Conservation (phyloP, 176 grass and related monocot species). For the Rhynchospora breviuscula region DNA sequence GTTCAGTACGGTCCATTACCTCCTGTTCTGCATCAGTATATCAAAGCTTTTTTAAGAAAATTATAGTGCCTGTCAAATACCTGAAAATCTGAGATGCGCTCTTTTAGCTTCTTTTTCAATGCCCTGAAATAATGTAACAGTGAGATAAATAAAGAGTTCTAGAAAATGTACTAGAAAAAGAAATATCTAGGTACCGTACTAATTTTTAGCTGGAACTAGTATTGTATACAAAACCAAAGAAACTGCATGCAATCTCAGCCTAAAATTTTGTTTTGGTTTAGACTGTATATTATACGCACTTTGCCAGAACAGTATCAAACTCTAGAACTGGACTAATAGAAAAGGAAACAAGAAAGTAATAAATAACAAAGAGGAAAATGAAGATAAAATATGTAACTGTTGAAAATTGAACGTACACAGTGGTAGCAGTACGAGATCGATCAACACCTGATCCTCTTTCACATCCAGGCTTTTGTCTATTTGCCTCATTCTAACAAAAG, state of each 20-base stretch:
- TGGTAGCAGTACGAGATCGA: slow-evolving; percentile 46
- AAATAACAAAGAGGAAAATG: slow-evolving; percentile 5
- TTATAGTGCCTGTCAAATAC: slow-evolving; percentile 23
- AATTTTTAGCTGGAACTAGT: neutral
- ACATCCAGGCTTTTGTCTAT: slow-evolving; percentile 61
- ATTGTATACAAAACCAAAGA: neutral
- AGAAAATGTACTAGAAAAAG: neutral
- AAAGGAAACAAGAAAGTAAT: slow-evolving; percentile 13
- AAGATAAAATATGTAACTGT: neutral
- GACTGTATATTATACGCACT: neutral
- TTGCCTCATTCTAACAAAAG: slow-evolving; percentile 51
- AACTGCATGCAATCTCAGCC: neutral
- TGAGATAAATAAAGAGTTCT: neutral
- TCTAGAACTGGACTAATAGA: neutral
- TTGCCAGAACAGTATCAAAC: neutral
- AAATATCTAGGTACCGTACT: neutral
- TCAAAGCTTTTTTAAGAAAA: no score
- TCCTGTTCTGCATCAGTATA: neutral
- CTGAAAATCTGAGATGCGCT: slow-evolving; percentile 67
- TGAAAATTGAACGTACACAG: slow-evolving; percentile 36
- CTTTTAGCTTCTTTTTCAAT: slow-evolving; percentile 69
- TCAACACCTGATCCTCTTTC: slow-evolving; percentile 56
- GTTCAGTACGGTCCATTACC: neutral
- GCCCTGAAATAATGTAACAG: slow-evolving; percentile 32
- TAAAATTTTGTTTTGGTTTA: neutral